These are phyloP conservation scores for Aspergillus amoenus DNA, from an alignment of 2,329 filamentous ascomycete species.

Conservation along the genomic window DNA sequence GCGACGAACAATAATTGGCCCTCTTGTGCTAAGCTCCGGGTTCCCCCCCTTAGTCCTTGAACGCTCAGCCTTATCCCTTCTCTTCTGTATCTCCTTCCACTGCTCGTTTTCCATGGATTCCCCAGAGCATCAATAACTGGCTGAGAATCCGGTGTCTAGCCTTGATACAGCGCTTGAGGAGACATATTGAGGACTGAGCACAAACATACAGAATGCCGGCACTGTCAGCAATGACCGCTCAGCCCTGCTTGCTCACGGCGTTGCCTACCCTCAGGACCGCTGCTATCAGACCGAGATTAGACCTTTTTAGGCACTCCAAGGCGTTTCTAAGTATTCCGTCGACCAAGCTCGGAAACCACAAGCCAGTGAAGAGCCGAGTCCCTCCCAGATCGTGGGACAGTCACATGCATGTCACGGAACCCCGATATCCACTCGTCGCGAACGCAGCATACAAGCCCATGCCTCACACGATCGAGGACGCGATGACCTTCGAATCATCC, in stretches of 20 bases:
- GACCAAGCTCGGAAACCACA: background rate
- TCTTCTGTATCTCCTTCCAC: background rate
- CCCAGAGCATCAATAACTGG: background rate
- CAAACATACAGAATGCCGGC: background rate
- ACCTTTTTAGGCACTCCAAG: background rate
- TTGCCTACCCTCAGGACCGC: slow-evolving; percentile 4
- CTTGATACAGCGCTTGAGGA: background rate
- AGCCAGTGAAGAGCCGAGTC: slow-evolving; percentile 23
- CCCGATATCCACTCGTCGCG: slow-evolving; percentile 50
- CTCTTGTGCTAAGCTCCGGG: background rate
- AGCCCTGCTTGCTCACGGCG: background rate
- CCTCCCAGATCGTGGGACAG: slow-evolving; percentile 55
- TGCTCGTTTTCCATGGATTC: background rate
- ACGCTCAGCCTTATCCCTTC: background rate
- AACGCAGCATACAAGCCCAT: slow-evolving; percentile 54
- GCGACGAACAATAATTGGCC: background rate
- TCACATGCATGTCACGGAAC: slow-evolving; percentile 65
- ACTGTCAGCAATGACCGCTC: background rate
- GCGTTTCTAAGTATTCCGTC: background rate
- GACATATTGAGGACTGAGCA: background rate
- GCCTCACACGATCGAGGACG: slow-evolving; percentile 52
- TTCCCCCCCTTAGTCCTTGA: background rate
- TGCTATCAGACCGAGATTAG: slow-evolving; percentile 22
- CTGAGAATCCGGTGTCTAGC: background rate
- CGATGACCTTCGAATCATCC: slow-evolving; percentile 51